phyloP scores from a whole-genome alignment of 2,329 filamentous ascomycete genomes.

The Apiospora koreana region DNA sequence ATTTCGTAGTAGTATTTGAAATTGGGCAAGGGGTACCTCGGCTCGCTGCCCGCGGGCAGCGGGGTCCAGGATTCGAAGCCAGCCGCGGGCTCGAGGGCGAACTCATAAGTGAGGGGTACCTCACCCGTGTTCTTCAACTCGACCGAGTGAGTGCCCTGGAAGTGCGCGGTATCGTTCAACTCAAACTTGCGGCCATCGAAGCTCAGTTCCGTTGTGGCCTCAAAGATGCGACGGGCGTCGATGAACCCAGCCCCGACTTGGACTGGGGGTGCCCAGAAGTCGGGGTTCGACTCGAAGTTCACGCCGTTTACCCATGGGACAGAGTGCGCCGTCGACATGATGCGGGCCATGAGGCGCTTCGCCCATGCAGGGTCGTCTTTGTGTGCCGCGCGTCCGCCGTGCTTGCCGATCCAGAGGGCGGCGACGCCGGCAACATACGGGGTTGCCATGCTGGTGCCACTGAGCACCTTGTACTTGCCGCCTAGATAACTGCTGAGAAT shows the following conservation, averaged over 20 bases:
- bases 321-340: slow-evolving; percentile 31
- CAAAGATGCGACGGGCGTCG: slow-evolving; percentile 37
- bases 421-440: slow-evolving; percentile 38
- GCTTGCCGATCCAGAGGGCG: slow-evolving; percentile 27
- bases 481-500: slow-evolving; percentile 42
- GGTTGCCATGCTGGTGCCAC: slow-evolving; percentile 46
- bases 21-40: too few species aligned
- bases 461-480: slow-evolving; percentile 34
- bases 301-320: slow-evolving; percentile 29
- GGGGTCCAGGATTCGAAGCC: slow-evolving; percentile 23
- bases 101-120: slow-evolving; percentile 35
- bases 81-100: slow-evolving; percentile 28
- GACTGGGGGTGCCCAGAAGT: slow-evolving; percentile 34
- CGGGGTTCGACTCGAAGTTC: slow-evolving; percentile 13
- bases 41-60: slow-evolving; percentile 14
- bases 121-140: slow-evolving; percentile 39
- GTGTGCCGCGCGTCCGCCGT: slow-evolving; percentile 25
- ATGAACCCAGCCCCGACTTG: slow-evolving; percentile 43
- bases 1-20: too few species aligned
- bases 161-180: slow-evolving; percentile 45
- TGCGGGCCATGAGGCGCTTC: slow-evolving; percentile 24
- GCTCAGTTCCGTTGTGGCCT: slow-evolving; percentile 35
- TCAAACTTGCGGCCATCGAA: slow-evolving; percentile 40
- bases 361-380: slow-evolving; percentile 26
- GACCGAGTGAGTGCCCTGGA: slow-evolving; percentile 34